Evolutionary conservation across 257 asterid genomes (phyloP).

Genomic region (Solanum chiquidenum): DNA sequence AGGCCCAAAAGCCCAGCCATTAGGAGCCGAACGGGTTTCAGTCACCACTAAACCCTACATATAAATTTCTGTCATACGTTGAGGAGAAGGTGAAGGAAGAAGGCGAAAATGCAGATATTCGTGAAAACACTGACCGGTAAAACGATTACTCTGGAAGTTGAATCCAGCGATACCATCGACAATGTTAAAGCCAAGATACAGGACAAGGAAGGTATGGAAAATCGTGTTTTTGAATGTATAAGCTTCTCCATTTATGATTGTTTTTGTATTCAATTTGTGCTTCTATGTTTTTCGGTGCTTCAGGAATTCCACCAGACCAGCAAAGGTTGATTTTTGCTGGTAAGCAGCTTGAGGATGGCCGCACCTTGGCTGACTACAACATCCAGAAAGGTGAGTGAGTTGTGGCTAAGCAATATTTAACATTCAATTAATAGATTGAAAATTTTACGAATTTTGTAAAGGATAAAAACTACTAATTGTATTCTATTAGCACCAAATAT

Average conservation of each 20-base stretch:
- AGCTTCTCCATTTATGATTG: not conserved
- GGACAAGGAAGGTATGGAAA: not conserved
- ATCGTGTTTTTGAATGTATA: not conserved
- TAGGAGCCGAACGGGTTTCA: not conserved
- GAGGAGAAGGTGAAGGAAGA: not conserved
- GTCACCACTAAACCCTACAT: not conserved
- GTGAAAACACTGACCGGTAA: constrained; percentile 7
- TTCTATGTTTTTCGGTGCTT: not conserved
- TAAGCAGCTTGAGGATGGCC: constrained; percentile 9
- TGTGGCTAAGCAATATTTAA: not conserved
- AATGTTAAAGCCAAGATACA: constrained; percentile 5
- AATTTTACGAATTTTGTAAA: not conserved
- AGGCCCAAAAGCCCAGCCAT: not conserved
- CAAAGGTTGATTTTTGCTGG: constrained; percentile 5
- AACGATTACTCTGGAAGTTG: constrained; percentile 1
- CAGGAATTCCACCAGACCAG: constrained; percentile 8
- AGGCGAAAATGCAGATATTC: constrained; percentile 5
- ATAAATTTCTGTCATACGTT: not conserved
- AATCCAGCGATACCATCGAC: constrained; percentile 5
- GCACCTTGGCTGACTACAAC: constrained; percentile 4
- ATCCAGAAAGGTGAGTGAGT: constrained; percentile 4
- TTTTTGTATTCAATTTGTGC: not conserved
- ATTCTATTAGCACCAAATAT: not conserved
- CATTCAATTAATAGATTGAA: not conserved
- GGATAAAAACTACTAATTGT: not conserved